Base-by-base conservation (phyloP, 345 rosid genomes). In the Linum tenue region DNA sequence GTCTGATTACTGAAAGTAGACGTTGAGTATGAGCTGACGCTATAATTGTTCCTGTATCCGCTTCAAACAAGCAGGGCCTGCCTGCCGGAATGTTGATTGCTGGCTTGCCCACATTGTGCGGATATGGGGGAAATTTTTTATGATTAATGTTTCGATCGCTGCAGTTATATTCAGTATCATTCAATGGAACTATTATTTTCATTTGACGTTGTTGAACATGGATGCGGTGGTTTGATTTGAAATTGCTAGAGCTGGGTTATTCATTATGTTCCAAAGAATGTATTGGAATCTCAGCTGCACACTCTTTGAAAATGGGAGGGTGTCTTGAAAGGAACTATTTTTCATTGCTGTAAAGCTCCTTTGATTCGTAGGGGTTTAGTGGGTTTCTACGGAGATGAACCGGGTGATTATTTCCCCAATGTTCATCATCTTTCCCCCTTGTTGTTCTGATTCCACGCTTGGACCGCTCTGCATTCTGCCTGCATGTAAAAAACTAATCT, bases 71-170 rank as follows among this genome's bases (percentile, higher is more conserved):
- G 31, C 31, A 22, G 31, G 31, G 31, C 31, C 31, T 22, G 31
- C 31, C 31, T 22, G 31, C 31, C 31, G 31, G 31, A 22, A 22
- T 22, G 31, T 22, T 22, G 1, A 22, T 22, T 22, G 31, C 1
- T 22, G 31, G 31, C 31, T 22, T 22, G 31, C 31, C 31, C 56
- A 35, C 48, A 37, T 37, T 17, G 9, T 60, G 62, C 56, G 38
- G 42, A n/a, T 53, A 9, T 65, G 66, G 70, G 41, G 36, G 41
- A 39, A 60, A 39, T 65, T 65, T 67, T 9, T n/a, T 37, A 16
- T 3, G 42, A 7, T 39, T 22, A 22, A 12, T 55, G 38, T 1
- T 40, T 39, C 3, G 41, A 51, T 16, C 3, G 9, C 36, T 62
- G 7, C n/a, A 35, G 37, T 11, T 65, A 22, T 6, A 3, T 66